These are phyloP conservation scores for Murraya koenigii DNA, from an alignment of 345 rosid genomes.

Conservation along the genomic window DNA sequence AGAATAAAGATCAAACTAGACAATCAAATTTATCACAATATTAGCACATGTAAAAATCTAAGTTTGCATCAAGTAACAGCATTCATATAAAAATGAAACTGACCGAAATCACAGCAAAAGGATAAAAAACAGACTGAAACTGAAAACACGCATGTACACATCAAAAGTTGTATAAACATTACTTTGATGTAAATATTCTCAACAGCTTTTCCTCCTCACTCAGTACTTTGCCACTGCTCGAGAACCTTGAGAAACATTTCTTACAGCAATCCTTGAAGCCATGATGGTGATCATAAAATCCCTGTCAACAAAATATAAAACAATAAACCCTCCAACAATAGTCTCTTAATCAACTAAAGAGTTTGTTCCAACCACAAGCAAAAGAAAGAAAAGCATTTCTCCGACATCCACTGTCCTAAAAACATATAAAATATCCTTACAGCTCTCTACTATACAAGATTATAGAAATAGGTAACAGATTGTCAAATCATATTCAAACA, in stretches of 20 bases:
- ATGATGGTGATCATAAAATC: slow-evolving; percentile 29
- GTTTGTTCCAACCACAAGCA: neutral
- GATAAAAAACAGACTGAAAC: neutral
- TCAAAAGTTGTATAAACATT: neutral
- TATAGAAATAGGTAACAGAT: neutral
- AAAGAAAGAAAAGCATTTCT: neutral
- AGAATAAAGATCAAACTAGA: neutral
- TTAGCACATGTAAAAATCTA: neutral
- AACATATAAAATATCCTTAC: neutral
- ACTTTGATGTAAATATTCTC: slow-evolving; percentile 94
- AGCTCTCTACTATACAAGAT: neutral
- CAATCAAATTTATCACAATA: neutral
- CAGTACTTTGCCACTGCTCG: slow-evolving; percentile 66
- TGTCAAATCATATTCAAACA: neutral
- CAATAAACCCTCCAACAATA: neutral
- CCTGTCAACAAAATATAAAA: neutral
- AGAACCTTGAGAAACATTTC: slow-evolving; percentile 61
- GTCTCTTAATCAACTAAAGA: neutral
- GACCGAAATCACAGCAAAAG: neutral
- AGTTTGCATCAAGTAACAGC: neutral
- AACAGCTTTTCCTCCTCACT: slow-evolving; percentile 93
- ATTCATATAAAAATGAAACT: neutral
- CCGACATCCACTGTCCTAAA: neutral
- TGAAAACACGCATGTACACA: neutral
- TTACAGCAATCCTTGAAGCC: slow-evolving; percentile 56